A percentile compares a stretch with the other conserved stretches of the same genome.
Conservation (phyloP, 441 rosid species). For the Mallotus repandus region DNA sequence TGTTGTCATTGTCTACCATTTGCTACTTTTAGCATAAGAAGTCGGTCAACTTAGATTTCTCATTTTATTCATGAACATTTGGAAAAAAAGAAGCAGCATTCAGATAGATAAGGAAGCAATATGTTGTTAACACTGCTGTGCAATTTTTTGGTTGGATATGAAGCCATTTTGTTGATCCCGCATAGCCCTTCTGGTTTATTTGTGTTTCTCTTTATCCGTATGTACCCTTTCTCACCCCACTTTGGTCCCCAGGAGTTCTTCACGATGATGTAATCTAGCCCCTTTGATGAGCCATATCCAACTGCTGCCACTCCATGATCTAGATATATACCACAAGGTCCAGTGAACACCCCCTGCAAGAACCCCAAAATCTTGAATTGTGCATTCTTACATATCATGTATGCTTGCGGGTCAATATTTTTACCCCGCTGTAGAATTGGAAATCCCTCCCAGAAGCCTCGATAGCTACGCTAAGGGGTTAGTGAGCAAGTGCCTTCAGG, state of each 20-base stretch:
- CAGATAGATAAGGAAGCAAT: background rate
- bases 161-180: conserved; percentile 82
- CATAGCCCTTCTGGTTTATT: conserved; percentile 71
- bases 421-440: conserved; percentile 80
- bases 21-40: background rate
- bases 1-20: background rate
- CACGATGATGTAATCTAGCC: conserved; percentile 59
- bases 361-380: background rate
- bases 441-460: conserved; percentile 78
- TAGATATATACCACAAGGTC: conserved; percentile 62
- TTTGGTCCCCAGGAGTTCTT: conserved; percentile 78
- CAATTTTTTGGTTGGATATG: conserved; percentile 60
- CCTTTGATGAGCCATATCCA: conserved; percentile 68
- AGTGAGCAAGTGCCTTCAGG: conserved; percentile 66
- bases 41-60: background rate
- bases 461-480: conserved; percentile 75
- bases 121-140: background rate
- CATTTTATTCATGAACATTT: no score
- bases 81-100: background rate
- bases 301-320: conserved; percentile 84
- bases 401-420: background rate
- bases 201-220: conserved; percentile 69
- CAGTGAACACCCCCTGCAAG: conserved; percentile 66
- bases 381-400: background rate
- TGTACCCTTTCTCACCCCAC: conserved; percentile 81